Evolutionary conservation across 192 early-diverging fungal genomes (phyloP).

Genomic region (Spizellomyces sp.): DNA sequence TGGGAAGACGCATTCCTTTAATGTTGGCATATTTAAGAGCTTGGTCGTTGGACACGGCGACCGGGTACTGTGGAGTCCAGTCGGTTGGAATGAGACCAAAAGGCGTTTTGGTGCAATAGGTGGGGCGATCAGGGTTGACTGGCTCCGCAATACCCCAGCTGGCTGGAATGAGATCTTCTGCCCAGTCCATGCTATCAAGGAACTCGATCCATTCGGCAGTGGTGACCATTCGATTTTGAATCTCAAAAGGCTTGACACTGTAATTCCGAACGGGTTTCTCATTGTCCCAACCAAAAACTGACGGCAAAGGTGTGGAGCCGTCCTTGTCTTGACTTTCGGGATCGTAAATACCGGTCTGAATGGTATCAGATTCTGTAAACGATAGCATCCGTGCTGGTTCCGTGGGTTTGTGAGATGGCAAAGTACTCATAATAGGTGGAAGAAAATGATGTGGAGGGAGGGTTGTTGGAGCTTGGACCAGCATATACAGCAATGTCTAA

Average conservation of each 20-base stretch:
- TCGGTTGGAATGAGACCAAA: constrained; percentile 66
- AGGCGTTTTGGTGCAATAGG: constrained; percentile 61
- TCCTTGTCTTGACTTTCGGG: constrained; percentile 46
- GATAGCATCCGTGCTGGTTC: constrained; percentile 10
- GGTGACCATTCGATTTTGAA: constrained; percentile 80
- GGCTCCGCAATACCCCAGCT: constrained; percentile 53
- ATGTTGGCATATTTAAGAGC: constrained; percentile 70
- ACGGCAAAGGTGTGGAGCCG: constrained; percentile 13
- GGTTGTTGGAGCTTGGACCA: constrained; percentile 65
- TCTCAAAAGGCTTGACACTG: constrained; percentile 52
- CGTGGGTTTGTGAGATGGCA: constrained; percentile 13
- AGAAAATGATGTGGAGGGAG: constrained; percentile 50
- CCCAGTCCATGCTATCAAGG: constrained; percentile 29
- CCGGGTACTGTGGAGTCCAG: constrained; percentile 68
- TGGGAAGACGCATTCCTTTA: constrained; percentile 67
- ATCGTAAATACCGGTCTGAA: constrained; percentile 68
- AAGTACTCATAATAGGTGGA: constrained; percentile 13
- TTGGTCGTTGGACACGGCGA: constrained; percentile 66
- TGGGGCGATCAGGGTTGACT: background rate
- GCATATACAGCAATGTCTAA: constrained; percentile 85
- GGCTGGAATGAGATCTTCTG: constrained; percentile 45
- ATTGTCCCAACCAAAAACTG: constrained; percentile 88
- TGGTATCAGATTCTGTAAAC: constrained; percentile 24
- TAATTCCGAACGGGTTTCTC: constrained; percentile 64
- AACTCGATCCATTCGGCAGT: constrained; percentile 74